phyloP scores from a whole-genome alignment of 2,329 filamentous ascomycete species.

The Fusarium sp. region DNA sequence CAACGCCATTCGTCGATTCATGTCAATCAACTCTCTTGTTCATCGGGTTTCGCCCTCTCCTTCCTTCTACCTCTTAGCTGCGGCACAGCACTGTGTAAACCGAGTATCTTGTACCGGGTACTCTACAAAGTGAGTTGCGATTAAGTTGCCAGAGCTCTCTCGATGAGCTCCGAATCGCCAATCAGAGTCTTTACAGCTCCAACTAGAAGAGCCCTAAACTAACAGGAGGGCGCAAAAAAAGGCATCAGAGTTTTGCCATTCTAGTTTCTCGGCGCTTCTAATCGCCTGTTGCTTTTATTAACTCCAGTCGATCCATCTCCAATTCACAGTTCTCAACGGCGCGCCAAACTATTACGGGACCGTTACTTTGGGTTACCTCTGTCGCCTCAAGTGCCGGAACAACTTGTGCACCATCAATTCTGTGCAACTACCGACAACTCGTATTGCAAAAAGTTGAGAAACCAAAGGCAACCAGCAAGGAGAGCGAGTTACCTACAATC shows the following conservation, averaged over 20 bases:
- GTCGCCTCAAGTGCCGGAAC: constrained; percentile 32
- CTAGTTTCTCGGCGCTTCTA: constrained; percentile 27
- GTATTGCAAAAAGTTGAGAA: constrained; percentile 38
- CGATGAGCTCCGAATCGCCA: constrained; percentile 13
- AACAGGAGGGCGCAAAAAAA: constrained; percentile 9
- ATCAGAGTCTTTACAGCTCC: constrained; percentile 15
- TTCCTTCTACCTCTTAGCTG: constrained; percentile 37
- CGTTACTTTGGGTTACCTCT: constrained; percentile 36
- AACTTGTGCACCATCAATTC: constrained; percentile 31
- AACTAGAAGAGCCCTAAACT: constrained; percentile 25
- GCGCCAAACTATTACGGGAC: constrained; percentile 33
- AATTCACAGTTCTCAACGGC: constrained; percentile 31
- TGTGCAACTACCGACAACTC: constrained; percentile 42
- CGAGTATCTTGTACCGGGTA: constrained; percentile 31
- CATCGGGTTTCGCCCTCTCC: constrained; percentile 31
- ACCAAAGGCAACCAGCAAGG: constrained; percentile 24
- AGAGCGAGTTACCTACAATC: background rate
- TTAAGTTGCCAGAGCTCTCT: constrained; percentile 22
- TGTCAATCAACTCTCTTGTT: constrained; percentile 23
- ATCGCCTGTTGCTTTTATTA: constrained; percentile 7
- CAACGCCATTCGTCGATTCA: constrained; percentile 30
- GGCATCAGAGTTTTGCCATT: constrained; percentile 42
- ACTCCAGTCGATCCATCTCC: constrained; percentile 16
- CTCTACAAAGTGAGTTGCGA: constrained; percentile 13
- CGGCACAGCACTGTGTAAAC: constrained; percentile 42